A percentile compares a stretch with the other conserved stretches of the same genome.
These are phyloP conservation scores for Planoprotostelium fungivorum DNA, from an alignment of 78 protist genomes.

Conservation along the genomic window DNA sequence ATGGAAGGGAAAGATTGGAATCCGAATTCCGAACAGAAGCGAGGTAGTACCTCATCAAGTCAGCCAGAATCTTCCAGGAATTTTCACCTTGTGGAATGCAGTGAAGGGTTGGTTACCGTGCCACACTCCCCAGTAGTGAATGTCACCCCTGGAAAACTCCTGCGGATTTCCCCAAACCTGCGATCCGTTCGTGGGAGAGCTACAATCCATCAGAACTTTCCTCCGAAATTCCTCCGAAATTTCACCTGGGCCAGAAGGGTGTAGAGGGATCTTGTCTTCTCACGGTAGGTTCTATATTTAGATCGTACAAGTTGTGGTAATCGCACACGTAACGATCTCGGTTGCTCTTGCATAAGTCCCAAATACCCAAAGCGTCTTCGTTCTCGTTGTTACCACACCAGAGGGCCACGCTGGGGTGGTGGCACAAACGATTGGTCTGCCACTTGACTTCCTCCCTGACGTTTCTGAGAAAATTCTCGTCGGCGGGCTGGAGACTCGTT, in stretches of 20 bases:
- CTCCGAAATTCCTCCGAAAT: too few species aligned
- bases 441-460: constrained; percentile 39
- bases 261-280: constrained; percentile 18
- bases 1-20: constrained; percentile 69
- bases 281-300: constrained; percentile 36
- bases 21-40: constrained; percentile 84
- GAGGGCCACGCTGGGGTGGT: constrained; percentile 62
- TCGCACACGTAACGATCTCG: constrained; percentile 46
- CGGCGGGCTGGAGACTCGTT: constrained; percentile 63
- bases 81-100: constrained; percentile 12
- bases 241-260: constrained; percentile 55
- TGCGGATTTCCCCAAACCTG: constrained; percentile 38
- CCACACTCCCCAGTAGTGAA: constrained; percentile 67
- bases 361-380: constrained; percentile 64
- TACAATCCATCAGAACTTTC: background rate
- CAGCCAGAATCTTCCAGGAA: background rate
- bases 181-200: constrained; percentile 77
- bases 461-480: constrained; percentile 52
- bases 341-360: constrained; percentile 22
- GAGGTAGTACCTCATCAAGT: constrained; percentile 3
- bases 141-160: constrained; percentile 38
- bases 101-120: constrained; percentile 40
- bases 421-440: constrained; percentile 46
- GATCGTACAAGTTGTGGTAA: constrained; percentile 54
- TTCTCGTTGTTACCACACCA: constrained; percentile 87